Evolutionary conservation across 2,329 filamentous ascomycete species (phyloP).

Genomic region (Microsporum audouinii): DNA sequence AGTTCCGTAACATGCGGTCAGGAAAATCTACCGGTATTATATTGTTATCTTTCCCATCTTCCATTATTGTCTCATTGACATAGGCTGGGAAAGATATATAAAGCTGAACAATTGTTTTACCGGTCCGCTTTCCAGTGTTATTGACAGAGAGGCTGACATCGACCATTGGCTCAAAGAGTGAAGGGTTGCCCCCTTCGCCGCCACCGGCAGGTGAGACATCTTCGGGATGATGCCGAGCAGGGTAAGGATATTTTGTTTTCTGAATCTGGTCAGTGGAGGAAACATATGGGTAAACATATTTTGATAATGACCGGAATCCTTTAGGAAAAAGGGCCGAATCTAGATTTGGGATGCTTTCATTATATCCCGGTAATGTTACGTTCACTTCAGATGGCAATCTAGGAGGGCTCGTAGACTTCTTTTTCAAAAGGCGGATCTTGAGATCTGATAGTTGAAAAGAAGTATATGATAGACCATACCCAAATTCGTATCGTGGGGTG

Average conservation of each 20-base stretch:
- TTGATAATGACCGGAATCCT: constrained; percentile 50
- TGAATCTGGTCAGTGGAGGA: constrained; percentile 39
- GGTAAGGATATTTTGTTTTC: constrained; percentile 40
- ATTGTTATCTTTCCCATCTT: background rate
- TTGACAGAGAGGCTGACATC: constrained; percentile 38
- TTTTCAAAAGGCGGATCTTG: constrained; percentile 36
- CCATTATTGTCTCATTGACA: constrained; percentile 26
- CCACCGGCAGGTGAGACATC: constrained; percentile 55
- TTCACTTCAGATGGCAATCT: constrained; percentile 31
- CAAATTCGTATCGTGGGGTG: constrained; percentile 71
- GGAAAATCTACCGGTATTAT: constrained; percentile 15
- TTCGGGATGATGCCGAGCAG: constrained; percentile 42
- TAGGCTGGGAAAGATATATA: constrained; percentile 39
- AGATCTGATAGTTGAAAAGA: constrained; percentile 52
- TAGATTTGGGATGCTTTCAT: constrained; percentile 43
- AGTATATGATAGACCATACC: constrained; percentile 75
- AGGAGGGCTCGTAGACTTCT: constrained; percentile 41
- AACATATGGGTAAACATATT: constrained; percentile 66
- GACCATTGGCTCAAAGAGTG: constrained; percentile 44
- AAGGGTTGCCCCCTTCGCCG: constrained; percentile 49
- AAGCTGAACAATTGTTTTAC: constrained; percentile 44
- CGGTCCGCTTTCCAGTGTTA: constrained; percentile 41
- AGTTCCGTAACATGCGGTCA: constrained; percentile 38
- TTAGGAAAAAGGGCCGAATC: constrained; percentile 50
- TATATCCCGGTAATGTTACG: constrained; percentile 44